phyloP scores from a whole-genome alignment of 108 stramenopile species.

The Mediolabrus comicus region DNA sequence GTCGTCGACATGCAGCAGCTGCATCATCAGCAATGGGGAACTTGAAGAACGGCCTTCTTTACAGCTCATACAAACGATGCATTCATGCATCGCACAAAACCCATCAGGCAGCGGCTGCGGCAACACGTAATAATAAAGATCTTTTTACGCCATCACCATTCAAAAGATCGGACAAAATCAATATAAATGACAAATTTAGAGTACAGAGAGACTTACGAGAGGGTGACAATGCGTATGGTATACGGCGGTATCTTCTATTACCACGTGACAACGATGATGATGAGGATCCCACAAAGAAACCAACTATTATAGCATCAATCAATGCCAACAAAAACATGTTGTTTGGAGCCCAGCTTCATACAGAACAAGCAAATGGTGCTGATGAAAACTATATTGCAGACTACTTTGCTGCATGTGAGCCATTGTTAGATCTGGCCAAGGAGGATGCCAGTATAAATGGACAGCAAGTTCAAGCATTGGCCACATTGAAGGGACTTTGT shows the following conservation, averaged over 20 bases:
- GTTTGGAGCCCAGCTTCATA: constrained; percentile 57
- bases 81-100: constrained; percentile 6
- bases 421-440: constrained; percentile 58
- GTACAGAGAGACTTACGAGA: constrained; percentile 32
- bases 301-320: constrained; percentile 42
- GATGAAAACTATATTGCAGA: neutral
- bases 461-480: constrained; percentile 78
- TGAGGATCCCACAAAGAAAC: neutral
- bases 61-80: neutral
- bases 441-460: constrained; percentile 67
- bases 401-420: constrained; percentile 48
- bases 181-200: constrained; percentile 14
- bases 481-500: constrained; percentile 65
- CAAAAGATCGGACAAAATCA: constrained; percentile 20
- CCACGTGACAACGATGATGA: constrained; percentile 5
- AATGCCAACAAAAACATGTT: constrained; percentile 66
- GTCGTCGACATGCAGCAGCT: neutral
- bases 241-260: constrained; percentile 25
- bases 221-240: constrained; percentile 32
- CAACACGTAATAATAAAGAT: neutral
- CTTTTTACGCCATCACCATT: constrained; percentile 44
- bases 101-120: neutral
- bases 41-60: neutral
- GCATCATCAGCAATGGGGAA: neutral
- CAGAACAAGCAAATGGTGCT: constrained; percentile 1